These are phyloP conservation scores for Eucalyptus globulus DNA, from an alignment of 345 rosid genomes.

Conservation along the genomic window DNA sequence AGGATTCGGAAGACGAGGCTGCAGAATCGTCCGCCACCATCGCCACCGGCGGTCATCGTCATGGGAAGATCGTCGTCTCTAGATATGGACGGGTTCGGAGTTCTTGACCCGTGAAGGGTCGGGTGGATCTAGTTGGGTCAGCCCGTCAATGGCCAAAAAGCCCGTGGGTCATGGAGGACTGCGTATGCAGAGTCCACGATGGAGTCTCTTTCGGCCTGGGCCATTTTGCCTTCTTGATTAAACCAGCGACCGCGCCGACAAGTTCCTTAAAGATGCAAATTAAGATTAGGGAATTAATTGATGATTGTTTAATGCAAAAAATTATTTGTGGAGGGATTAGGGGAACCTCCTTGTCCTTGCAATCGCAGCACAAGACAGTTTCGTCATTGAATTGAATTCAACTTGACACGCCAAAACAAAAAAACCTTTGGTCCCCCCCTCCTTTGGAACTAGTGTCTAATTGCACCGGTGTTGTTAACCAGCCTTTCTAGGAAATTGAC, in stretches of 20 bases:
- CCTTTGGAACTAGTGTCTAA: not conserved
- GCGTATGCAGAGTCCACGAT: not conserved
- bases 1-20: not conserved
- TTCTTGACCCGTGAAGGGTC: not conserved
- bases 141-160: not conserved
- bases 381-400: not conserved
- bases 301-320: not conserved
- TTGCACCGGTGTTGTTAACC: not conserved
- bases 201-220: not conserved
- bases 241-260: not conserved
- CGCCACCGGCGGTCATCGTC: not conserved
- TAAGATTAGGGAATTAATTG: not conserved
- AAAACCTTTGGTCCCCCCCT: not conserved
- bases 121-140: not conserved
- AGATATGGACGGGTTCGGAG: not conserved
- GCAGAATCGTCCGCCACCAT: not conserved
- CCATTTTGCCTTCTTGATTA: not conserved
- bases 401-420: not conserved
- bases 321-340: not conserved
- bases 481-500: not conserved
- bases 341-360: not conserved
- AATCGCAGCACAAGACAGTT: not conserved
- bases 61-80: not conserved
- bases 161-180: not conserved
- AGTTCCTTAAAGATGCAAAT: not conserved